These are phyloP conservation scores for Cyberlindnera americana DNA, from an alignment of 805 yeast species.

Conservation along the genomic window DNA sequence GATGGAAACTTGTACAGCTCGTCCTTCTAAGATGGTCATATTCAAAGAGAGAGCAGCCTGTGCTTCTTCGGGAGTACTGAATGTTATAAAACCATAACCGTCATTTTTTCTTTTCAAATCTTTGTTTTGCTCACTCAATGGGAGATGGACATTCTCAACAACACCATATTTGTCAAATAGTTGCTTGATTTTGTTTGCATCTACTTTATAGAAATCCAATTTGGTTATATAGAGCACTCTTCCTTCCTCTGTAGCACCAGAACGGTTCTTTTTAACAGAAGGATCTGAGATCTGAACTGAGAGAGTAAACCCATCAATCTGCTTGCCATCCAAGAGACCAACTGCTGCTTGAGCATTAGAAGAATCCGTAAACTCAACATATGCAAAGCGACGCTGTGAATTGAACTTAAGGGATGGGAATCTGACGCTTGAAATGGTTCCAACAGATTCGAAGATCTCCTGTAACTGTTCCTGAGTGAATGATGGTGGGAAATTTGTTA, in stretches of 20 bases:
- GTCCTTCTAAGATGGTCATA: slow-evolving; percentile 39
- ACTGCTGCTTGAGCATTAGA: slow-evolving; percentile 46
- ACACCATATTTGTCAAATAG: slow-evolving; percentile 49
- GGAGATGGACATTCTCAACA: slow-evolving; percentile 50
- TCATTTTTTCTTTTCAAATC: slow-evolving; percentile 36
- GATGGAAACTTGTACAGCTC: slow-evolving; percentile 45
- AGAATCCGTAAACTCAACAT: slow-evolving; percentile 50
- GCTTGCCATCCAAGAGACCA: slow-evolving; percentile 36
- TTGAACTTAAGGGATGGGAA: slow-evolving; percentile 60
- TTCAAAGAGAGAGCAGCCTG: slow-evolving; percentile 42
- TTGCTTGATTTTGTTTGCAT: slow-evolving; percentile 35
- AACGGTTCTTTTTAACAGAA: slow-evolving; percentile 34
- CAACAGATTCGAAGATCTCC: slow-evolving; percentile 37
- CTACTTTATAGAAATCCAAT: slow-evolving; percentile 43
- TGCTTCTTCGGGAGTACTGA: slow-evolving; percentile 42
- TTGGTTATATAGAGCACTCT: slow-evolving; percentile 56
- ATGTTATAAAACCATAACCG: slow-evolving; percentile 67
- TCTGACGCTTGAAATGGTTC: slow-evolving; percentile 47
- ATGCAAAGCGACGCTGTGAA: slow-evolving; percentile 65
- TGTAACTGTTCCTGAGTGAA: slow-evolving; percentile 38
- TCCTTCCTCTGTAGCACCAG: slow-evolving; percentile 48
- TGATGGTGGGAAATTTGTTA: slow-evolving; percentile 67
- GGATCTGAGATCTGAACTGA: slow-evolving; percentile 66
- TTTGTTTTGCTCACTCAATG: slow-evolving; percentile 32
- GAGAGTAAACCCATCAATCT: slow-evolving; percentile 38